Base-by-base conservation (phyloP, 1,139 yeast species). In the Meyerozyma athensensis region DNA sequence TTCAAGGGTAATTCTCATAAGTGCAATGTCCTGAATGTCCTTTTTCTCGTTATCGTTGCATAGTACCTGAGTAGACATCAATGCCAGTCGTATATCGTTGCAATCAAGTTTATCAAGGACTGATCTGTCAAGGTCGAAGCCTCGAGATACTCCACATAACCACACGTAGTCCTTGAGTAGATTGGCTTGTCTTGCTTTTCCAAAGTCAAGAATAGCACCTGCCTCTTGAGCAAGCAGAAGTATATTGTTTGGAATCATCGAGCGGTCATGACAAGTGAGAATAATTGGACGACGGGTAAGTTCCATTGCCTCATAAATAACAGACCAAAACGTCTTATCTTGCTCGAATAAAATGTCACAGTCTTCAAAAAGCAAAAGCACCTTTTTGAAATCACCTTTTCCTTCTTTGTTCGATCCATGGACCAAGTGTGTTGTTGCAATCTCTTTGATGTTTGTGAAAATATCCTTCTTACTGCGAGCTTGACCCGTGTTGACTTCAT, bases 401-500 rank as follows among this genome's bases (percentile, higher is more conserved):
- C 55, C 62, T 37, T 21, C 38, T 18, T 47, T 37, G 14, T 39
- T 43, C 33, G 49, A 51, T 31, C 53, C 49, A 51, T 83, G 87
- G 1, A 92, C 92, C 36, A 85, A 64, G 43, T 87, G 92, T 0
- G 95, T 84, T 3, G 96, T 90, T 40, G 94, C 81, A 40, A 87
- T 73, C 49, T 94, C 97, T 38, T 76, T 81, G 33, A 92, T 65
- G 26, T 73, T 74, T 19, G 79, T 74, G 41, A 70, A 63, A 16
- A 90, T 73, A 43, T 86, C 92, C 50, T 79, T 83, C 33, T 84
- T 75, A 1, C 92, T 77, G 48, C 97, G 68, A 30, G 77, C 67
- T 48, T 77, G 81, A 9, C 90, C 78, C 0, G 92, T 68, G 54
- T 86, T 87, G 28, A 90, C 71, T 54, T 92, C 98, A 54, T 86